These are phyloP conservation scores for Dictyostelium citrinum DNA, from an alignment of 78 protist genomes.

Conservation along the genomic window DNA sequence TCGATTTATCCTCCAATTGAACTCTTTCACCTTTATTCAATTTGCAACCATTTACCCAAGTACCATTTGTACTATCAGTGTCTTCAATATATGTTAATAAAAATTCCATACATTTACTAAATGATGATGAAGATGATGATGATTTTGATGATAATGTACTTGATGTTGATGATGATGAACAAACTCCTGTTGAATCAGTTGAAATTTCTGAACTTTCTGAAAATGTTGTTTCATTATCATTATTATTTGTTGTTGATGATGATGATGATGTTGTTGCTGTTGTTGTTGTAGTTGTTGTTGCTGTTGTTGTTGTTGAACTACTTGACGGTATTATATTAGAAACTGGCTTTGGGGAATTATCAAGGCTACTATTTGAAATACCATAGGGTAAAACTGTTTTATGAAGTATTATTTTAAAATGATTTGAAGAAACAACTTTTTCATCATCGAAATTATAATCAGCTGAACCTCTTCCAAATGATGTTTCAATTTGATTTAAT, in stretches of 20 bases:
- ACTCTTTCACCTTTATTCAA: not conserved
- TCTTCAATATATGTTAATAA: constrained; percentile 22
- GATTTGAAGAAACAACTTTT: not conserved
- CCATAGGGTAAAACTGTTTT: constrained; percentile 3
- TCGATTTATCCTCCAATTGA: constrained; percentile 16
- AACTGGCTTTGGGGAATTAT: not conserved
- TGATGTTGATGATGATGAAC: not conserved
- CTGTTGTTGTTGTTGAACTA: not conserved
- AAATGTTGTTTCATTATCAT: not conserved
- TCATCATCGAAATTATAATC: constrained; percentile 11
- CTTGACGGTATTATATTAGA: not conserved
- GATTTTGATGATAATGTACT: not conserved
- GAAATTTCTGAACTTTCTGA: not conserved
- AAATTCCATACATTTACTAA: constrained; percentile 14
- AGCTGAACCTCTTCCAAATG: constrained; percentile 14
- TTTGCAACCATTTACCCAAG: not conserved
- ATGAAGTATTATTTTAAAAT: not conserved
- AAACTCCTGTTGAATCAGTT: not conserved
- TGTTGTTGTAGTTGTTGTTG: no score
- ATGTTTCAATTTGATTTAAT: constrained; percentile 23
- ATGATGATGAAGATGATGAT: not conserved
- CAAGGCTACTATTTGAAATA: not conserved
- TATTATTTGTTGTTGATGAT: not conserved
- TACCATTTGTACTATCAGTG: constrained; percentile 50
- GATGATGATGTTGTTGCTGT: no score